Base-by-base conservation (phyloP, 305 asterid species). In the Fraxinus sp. region DNA sequence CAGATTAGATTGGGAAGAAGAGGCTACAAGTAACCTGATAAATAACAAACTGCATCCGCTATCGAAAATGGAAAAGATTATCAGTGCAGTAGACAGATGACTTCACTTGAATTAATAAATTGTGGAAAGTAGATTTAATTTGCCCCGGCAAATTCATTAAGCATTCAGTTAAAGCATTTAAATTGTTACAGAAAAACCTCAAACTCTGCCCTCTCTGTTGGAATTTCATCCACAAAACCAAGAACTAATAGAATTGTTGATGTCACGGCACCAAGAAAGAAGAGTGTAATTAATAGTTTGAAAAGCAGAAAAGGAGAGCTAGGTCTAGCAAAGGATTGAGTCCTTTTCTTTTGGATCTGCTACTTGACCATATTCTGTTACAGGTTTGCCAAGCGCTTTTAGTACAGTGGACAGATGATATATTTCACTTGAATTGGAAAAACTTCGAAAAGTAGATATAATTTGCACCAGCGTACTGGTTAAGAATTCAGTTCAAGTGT, bases 311-410 rank as follows among this genome's bases (percentile, higher is more conserved):
- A 64, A 24, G 73, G 16, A 22, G 32, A 35, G 13, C 28, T 57
- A 57, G 26, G 11, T 18, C 66, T 57, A 57, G 66, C 66, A 1
- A 57, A 57, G 26, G 26, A 57, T 57, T 18, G 66, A 57, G 1
- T 57, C 26, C 7, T 16, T 16, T 49, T 57, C 22, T 28, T 24
- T 72, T 57, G 36, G 59, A 30, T 66, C 39, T 14, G 73, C 46
- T 81, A 86, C 70, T 75, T 76, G 75, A 77, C 43, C 71, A 13
- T 35, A 81, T 83, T 83, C 49, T 13, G n/a, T 74, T 18, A 7
- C 14, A 74, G 26, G 14, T 36, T 5, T 57, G 11, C 66, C 26
- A 59, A 59, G 70, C 30, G 30, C 70, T 59, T 22, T 24, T 24
- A 28, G 37, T 68, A 7, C 16, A 68, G 20, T 4, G 75, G 75